A percentile compares a stretch with the other conserved stretches of the same genome.
Evolutionary conservation across 2,329 filamentous ascomycete species (phyloP).

Genomic region (Pseudocercospora eumusae): DNA sequence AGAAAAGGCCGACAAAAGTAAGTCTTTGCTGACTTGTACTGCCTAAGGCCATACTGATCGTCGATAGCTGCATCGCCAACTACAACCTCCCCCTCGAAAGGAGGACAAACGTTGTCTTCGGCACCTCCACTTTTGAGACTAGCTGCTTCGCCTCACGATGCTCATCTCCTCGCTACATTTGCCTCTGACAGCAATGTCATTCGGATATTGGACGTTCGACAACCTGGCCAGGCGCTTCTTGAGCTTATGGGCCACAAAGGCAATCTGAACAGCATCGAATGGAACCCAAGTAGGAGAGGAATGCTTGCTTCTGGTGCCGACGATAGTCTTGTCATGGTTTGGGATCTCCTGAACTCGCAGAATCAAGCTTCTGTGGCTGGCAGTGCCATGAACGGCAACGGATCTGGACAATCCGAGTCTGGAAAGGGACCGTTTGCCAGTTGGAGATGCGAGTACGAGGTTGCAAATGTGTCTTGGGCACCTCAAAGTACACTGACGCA

Average conservation of each 20-base stretch:
- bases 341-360: conserved; percentile 78
- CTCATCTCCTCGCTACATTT: conserved; percentile 94
- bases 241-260: conserved; percentile 88
- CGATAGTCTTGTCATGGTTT: conserved; percentile 86
- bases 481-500: conserved; percentile 66
- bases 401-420: conserved; percentile 43
- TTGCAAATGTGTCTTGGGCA: conserved; percentile 82
- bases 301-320: conserved; percentile 89
- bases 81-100: conserved; percentile 71
- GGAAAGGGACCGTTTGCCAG: conserved; percentile 69
- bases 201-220: conserved; percentile 91
- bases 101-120: conserved; percentile 66
- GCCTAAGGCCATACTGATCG: not conserved
- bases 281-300: conserved; percentile 84
- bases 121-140: conserved; percentile 71
- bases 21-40: conserved; percentile 17
- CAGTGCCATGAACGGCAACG: conserved; percentile 30
- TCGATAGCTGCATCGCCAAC: conserved; percentile 41
- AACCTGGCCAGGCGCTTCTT: conserved; percentile 90
- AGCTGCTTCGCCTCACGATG: conserved; percentile 90
- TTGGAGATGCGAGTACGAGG: conserved; percentile 86
- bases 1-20: conserved; percentile 67
- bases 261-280: conserved; percentile 89
- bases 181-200: conserved; percentile 90
- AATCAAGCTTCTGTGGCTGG: conserved; percentile 43